Base-by-base conservation (phyloP, 1,139 yeast species). In the Suhomyces ambrosiae region DNA sequence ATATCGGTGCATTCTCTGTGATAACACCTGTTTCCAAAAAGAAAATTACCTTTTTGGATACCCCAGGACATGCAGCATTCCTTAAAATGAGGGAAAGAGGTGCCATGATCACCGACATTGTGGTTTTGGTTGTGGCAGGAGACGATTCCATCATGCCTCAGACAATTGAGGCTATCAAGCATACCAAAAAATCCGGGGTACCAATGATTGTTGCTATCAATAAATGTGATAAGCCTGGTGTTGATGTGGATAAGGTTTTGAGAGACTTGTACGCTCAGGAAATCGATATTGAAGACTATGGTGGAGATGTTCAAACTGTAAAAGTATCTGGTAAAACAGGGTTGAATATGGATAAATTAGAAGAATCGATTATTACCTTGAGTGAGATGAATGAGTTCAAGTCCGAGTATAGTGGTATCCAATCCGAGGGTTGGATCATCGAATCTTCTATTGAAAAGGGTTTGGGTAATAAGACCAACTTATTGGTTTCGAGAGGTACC, bases 111-210 rank as follows among this genome's bases (percentile, higher is more conserved):
- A 92, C 99, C 0, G 99, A 92, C 68, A 84, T 92, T 40, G 88
- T 92, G 26, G 78, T 92, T 33, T 70, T 92, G 42, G 97, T 92
- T 7, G 96, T 92, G n/a, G 97, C 98, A 1, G 96, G 96, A 1
- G 97, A 92, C 61, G 99, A 92, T 62, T 86, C 96, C 0, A 95
- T 94, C 16, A 92, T 86, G 95, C 97, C 98, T 0, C 99, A 92
- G 57, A 94, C 99, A 0, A 74, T 82, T 29, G 99, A 92, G 60
- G 97, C 98, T 2, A 88, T 92, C 41, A 88, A 86, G 52, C 98
- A 94, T 60, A 92, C 96, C 8, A 83, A 85, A 49, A 80, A 79
- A 37, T 81, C 92, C 0, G 86, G 87, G 1, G 95, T 87, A 16
- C 95, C 94, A 1, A 72, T 90, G 47, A 83, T 92, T 42, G 95